phyloP scores from a whole-genome alignment of 352 stramenopile species.

The Pythium dissotocum region DNA sequence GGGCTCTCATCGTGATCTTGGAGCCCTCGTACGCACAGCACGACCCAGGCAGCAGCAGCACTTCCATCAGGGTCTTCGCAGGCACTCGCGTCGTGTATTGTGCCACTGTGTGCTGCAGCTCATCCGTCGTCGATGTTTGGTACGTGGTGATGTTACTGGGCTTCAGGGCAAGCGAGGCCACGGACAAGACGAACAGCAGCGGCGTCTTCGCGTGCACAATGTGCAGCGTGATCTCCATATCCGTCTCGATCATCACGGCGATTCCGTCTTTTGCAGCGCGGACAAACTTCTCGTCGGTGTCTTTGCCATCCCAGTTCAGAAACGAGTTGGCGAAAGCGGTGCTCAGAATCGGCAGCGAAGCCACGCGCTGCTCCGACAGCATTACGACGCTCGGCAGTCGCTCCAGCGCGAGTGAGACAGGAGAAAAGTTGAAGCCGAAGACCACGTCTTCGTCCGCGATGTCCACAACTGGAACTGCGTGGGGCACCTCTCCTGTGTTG shows the following conservation, averaged over 20 bases:
- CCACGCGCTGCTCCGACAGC: neutral
- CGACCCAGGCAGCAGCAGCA: constrained; percentile 16
- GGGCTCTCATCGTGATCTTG: constrained; percentile 4
- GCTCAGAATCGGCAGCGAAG: neutral
- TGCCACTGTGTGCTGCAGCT: constrained; percentile 8
- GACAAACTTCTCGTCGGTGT: neutral
- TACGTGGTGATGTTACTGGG: constrained; percentile 1
- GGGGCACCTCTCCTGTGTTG: neutral
- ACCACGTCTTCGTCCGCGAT: constrained; percentile 15
- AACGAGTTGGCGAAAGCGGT: constrained; percentile 10
- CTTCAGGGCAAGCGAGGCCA: neutral
- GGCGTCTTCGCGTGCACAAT: neutral
- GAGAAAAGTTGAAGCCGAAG: constrained; percentile 11
- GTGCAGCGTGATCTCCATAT: neutral
- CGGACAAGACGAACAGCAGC: neutral
- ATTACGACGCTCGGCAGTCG: neutral
- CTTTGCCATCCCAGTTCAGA: constrained; percentile 5
- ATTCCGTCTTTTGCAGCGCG: neutral
- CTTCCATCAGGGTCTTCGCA: neutral
- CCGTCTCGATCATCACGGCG: constrained; percentile 1
- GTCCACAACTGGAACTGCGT: constrained; percentile 1
- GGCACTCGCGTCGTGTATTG: constrained; percentile 5
- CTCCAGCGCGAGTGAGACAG: constrained; percentile 4
- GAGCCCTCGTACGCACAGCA: constrained; percentile 5
- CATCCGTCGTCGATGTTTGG: neutral